These are phyloP conservation scores for Suillus bovinus DNA, from an alignment of 768 basidiomycete species.

Conservation along the genomic window DNA sequence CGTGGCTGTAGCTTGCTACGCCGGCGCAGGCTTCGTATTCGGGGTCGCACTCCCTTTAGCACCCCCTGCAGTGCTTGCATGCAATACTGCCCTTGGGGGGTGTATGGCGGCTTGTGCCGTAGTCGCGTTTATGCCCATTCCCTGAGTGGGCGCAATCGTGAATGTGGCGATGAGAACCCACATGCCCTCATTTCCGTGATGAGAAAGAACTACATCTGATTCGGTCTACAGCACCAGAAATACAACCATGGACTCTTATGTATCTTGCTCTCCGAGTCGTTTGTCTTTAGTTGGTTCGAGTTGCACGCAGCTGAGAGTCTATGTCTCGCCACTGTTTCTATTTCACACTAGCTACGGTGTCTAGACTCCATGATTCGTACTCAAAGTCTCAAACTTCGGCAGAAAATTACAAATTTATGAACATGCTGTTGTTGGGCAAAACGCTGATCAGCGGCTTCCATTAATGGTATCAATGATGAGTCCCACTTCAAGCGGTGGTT, in stretches of 20 bases:
- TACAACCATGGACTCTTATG: neutral
- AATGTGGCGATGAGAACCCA: neutral
- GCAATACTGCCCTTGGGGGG: slow-evolving; percentile 23
- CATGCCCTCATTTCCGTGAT: neutral
- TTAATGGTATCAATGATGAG: too few relatives aligned
- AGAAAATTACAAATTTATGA: neutral
- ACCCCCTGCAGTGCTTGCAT: slow-evolving; percentile 24
- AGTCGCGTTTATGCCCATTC: slow-evolving; percentile 22
- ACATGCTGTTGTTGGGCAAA: neutral
- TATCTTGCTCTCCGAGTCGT: neutral
- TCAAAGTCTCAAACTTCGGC: too few relatives aligned
- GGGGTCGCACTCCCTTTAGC: slow-evolving; percentile 20
- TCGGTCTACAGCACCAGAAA: neutral
- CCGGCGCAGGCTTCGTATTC: slow-evolving; percentile 26
- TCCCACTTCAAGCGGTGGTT: too few relatives aligned
- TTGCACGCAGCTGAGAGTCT: too few relatives aligned
- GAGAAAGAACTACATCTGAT: too few relatives aligned
- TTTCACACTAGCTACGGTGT: neutral
- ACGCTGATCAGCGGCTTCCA: too few relatives aligned
- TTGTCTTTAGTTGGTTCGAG: too few relatives aligned
- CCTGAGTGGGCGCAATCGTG: slow-evolving; percentile 15
- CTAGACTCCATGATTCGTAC: neutral
- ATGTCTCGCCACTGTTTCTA: neutral
- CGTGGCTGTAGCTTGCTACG: slow-evolving; percentile 23
- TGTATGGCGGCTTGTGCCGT: slow-evolving; percentile 28